These are phyloP conservation scores for Leavenworthia alabamica DNA, from an alignment of 345 rosid genomes.

Conservation along the genomic window DNA sequence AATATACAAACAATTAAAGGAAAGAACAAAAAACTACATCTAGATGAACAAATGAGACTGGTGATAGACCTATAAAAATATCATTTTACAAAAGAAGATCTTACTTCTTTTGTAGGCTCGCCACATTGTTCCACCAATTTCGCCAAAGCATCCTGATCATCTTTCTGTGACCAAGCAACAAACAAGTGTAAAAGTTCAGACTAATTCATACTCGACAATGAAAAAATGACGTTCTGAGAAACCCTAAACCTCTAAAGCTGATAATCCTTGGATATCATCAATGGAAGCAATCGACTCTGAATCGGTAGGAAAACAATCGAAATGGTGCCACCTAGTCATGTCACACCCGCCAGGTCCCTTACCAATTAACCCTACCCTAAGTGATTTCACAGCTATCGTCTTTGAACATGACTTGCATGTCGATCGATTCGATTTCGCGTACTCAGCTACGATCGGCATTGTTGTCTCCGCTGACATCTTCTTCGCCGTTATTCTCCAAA, in stretches of 20 bases:
- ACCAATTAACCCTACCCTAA: constrained; percentile 53
- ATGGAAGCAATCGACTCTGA: constrained; percentile 34
- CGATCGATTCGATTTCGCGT: constrained; percentile 79
- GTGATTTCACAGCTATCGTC: constrained; percentile 41
- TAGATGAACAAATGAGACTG: neutral
- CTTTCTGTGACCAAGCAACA: no score
- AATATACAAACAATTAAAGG: neutral
- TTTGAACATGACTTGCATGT: constrained; percentile 67
- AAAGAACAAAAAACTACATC: neutral
- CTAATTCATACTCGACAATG: no score
- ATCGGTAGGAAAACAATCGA: constrained; percentile 46
- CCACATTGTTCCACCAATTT: constrained; percentile 23
- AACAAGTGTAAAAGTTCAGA: no score
- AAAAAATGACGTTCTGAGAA: no score
- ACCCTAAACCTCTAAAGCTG: constrained; percentile 42
- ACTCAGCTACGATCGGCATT: constrained; percentile 54
- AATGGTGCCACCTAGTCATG: constrained; percentile 73
- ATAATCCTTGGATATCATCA: constrained; percentile 53
- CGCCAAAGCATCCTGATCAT: constrained; percentile 30
- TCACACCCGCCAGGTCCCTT: constrained; percentile 67
- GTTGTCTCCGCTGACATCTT: neutral
- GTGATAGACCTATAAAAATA: neutral
- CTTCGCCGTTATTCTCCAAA: neutral
- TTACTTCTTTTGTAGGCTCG: constrained; percentile 24
- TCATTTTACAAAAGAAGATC: neutral